These are phyloP conservation scores for Scedosporium boydii DNA, from an alignment of 2,329 filamentous ascomycete species.

Conservation along the genomic window DNA sequence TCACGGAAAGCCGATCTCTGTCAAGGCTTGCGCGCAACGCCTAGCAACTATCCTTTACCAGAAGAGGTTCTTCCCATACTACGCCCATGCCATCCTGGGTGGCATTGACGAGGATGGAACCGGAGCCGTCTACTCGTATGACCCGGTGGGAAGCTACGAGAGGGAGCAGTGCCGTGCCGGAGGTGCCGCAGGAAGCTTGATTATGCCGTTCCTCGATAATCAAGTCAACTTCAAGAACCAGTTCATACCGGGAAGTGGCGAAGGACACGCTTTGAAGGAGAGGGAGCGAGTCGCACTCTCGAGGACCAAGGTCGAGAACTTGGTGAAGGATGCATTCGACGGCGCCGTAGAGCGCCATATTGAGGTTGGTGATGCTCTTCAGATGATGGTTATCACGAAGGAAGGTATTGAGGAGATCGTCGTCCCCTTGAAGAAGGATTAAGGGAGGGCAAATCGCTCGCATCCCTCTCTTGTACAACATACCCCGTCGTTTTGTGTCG, in stretches of 20 bases:
- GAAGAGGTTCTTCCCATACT: conserved; percentile 99
- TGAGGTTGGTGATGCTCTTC: conserved; percentile 91
- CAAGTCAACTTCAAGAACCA: conserved; percentile 99
- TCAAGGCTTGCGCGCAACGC: conserved; percentile 89
- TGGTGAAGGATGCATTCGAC: conserved; percentile 96
- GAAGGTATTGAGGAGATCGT: conserved; percentile 82
- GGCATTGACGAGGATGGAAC: conserved; percentile 91
- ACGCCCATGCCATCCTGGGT: conserved; percentile 87
- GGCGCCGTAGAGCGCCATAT: conserved; percentile 98
- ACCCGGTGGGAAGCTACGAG: conserved; percentile 96
- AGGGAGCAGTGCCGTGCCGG: conserved; percentile 91
- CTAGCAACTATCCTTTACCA: conserved; percentile 91
- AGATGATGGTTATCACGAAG: conserved; percentile 88
- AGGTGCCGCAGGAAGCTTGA: conserved; percentile 83
- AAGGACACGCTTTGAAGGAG: conserved; percentile 70
- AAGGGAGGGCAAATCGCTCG: conserved; percentile 18
- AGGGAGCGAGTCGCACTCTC: conserved; percentile 62
- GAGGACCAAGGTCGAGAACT: conserved; percentile 64
- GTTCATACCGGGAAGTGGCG: conserved; percentile 78
- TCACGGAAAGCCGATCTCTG: conserved; percentile 91
- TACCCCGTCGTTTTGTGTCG: neutral
- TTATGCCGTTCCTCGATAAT: conserved; percentile 99
- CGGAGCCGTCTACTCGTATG: conserved; percentile 93
- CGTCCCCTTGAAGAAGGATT: conserved; percentile 83
- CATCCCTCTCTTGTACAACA: neutral